Percentiles rank a stretch among this genome's conserved stretches.
These are phyloP conservation scores for Kernera saxatilis DNA, from an alignment of 345 rosid genomes.

Conservation along the genomic window DNA sequence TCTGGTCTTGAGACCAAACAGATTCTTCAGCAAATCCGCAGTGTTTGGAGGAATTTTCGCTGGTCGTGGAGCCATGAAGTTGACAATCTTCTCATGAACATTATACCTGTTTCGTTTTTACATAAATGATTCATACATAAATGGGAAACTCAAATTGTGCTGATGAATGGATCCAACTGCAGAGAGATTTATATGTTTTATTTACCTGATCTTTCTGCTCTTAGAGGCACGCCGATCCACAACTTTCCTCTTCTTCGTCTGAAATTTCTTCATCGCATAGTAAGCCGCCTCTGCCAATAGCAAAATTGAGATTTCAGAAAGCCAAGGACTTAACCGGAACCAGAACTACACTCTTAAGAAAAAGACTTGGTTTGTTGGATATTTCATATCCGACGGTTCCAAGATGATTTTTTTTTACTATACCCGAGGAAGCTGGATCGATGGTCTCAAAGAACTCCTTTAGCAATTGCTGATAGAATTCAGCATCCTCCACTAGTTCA, in stretches of 20 bases:
- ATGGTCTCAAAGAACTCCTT: constrained; percentile 79
- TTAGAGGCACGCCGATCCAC: constrained; percentile 91
- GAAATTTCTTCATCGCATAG: constrained; percentile 63
- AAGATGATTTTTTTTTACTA: background rate
- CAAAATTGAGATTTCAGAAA: background rate
- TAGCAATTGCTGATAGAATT: constrained; percentile 80
- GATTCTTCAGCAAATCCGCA: constrained; percentile 63
- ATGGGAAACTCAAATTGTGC: background rate
- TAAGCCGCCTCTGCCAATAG: constrained; percentile 55
- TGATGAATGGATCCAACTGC: background rate
- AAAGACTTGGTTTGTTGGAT: no score
- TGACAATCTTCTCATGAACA: constrained; percentile 76
- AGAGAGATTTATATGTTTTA: background rate
- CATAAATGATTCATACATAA: background rate
- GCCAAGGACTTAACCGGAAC: background rate
- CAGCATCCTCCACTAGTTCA: constrained; percentile 80
- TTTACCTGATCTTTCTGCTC: constrained; percentile 79
- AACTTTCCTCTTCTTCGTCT: constrained; percentile 75
- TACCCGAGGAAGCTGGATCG: constrained; percentile 70
- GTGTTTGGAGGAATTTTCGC: constrained; percentile 61
- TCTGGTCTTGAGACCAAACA: constrained; percentile 63
- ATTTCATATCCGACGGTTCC: background rate
- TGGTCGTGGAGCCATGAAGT: constrained; percentile 77
- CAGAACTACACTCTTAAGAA: background rate
- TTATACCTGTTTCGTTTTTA: constrained; percentile 45